Conservation (phyloP, 2,329 filamentous ascomycete genomes). For the Pseudohalonectria lignicola region DNA sequence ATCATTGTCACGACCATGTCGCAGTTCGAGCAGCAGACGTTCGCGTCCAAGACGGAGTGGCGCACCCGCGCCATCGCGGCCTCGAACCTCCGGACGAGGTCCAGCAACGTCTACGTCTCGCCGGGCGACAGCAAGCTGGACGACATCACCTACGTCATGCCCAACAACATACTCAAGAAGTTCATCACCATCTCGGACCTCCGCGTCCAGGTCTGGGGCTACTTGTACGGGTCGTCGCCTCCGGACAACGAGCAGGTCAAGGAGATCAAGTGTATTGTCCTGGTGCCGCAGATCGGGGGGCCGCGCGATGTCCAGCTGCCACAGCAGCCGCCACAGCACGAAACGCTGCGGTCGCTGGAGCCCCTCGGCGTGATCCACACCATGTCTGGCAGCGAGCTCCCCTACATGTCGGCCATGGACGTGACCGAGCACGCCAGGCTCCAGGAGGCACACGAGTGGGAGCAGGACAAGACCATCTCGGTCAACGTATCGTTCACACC, state of each 20-base stretch:
- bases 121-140: conserved; percentile 77
- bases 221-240: conserved; percentile 85
- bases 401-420: conserved; percentile 92
- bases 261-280: conserved; percentile 91
- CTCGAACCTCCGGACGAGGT: conserved; percentile 82
- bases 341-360: conserved; percentile 77
- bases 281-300: conserved; percentile 93
- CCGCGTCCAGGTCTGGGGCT: conserved; percentile 90
- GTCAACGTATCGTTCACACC: conserved; percentile 96
- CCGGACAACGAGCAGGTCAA: conserved; percentile 95
- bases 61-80: conserved; percentile 93
- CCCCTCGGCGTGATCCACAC: conserved; percentile 94
- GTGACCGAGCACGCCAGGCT: conserved; percentile 89
- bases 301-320: conserved; percentile 87
- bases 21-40: conserved; percentile 94
- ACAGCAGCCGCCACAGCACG: conserved; percentile 81
- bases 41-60: conserved; percentile 98
- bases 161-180: conserved; percentile 95
- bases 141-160: conserved; percentile 94
- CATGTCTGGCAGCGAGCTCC: conserved; percentile 83
- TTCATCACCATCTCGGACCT: conserved; percentile 98
- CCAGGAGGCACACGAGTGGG: conserved; percentile 61
- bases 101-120: conserved; percentile 98
- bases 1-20: conserved; percentile 98
- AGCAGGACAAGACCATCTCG: conserved; percentile 65